These are phyloP conservation scores for Alternaria sp. DNA, from an alignment of 2,329 filamentous ascomycete genomes.

Conservation along the genomic window DNA sequence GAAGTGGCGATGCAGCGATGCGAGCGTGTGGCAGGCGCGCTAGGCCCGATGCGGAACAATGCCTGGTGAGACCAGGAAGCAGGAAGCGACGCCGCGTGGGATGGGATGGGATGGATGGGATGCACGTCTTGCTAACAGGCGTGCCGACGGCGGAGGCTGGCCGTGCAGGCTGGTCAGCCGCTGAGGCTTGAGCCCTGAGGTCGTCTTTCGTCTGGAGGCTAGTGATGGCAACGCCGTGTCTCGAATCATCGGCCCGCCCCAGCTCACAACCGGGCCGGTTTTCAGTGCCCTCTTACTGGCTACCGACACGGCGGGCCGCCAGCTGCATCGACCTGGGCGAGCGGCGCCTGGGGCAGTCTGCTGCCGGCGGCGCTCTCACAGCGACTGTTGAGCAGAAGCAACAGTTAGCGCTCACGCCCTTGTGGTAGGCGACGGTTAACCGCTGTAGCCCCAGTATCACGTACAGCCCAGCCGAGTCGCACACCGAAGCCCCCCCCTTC, in stretches of 20 bases:
- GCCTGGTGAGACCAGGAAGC: background rate
- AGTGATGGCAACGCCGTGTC: conserved; percentile 5
- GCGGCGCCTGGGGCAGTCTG: conserved; percentile 15
- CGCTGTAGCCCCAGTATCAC: conserved; percentile 15
- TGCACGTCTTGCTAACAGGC: background rate
- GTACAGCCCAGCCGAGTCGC: conserved; percentile 9
- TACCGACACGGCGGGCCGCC: conserved; percentile 10
- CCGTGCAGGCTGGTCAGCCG: conserved; percentile 3
- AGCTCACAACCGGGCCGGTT: conserved; percentile 15
- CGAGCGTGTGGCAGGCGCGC: conserved; percentile 7
- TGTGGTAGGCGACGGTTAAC: conserved; percentile 14
- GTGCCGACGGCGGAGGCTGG: conserved; percentile 1
- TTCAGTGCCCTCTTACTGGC: background rate
- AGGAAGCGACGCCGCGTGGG: conserved; percentile 1
- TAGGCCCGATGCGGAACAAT: conserved; percentile 4
- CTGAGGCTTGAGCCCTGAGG: background rate
- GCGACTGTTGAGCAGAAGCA: conserved; percentile 17
- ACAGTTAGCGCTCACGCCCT: conserved; percentile 11
- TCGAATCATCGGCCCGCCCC: conserved; percentile 17
- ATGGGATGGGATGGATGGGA: background rate
- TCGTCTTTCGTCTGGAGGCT: background rate
- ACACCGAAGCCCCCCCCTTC: conserved; percentile 10
- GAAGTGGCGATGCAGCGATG: conserved; percentile 13
- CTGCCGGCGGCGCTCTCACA: conserved; percentile 4
- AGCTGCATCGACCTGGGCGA: conserved; percentile 15